A percentile compares a stretch with the other conserved stretches of the same genome.
Evolutionary conservation across 495 filamentous ascomycete genomes (phyloP).

Genomic region (Penicillium simplicissimum): DNA sequence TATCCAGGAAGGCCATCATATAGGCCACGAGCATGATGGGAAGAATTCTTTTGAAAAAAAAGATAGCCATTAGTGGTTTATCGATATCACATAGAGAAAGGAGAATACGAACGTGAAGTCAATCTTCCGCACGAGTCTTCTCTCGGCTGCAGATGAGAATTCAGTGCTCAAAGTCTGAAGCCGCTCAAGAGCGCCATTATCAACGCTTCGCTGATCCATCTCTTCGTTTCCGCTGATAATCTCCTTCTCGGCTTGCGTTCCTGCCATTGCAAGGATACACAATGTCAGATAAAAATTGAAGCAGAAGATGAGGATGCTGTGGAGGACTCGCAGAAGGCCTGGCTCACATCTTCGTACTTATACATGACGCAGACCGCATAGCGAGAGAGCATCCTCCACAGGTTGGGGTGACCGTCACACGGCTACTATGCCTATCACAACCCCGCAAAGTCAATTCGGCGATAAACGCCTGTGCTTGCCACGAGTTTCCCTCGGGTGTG

Average conservation of each 20-base stretch:
- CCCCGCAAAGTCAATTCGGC: constrained; percentile 13
- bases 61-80: neutral
- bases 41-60: constrained; percentile 18
- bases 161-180: constrained; percentile 3
- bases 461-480: constrained; percentile 3
- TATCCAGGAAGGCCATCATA: constrained; percentile 54
- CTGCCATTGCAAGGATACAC: neutral
- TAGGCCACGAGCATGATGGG: constrained; percentile 35
- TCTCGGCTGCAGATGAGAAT: constrained; percentile 23
- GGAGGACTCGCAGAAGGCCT: neutral
- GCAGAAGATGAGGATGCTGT: neutral
- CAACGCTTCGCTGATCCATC: constrained; percentile 14
- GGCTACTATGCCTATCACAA: neutral
- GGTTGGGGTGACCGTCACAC: neutral
- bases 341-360: constrained; percentile 1
- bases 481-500: neutral
- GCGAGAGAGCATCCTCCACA: neutral
- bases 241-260: neutral
- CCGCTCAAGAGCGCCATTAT: constrained; percentile 20
- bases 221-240: neutral
- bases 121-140: constrained; percentile 27
- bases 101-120: constrained; percentile 18
- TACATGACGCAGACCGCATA: neutral
- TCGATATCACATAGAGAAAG: neutral
- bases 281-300: neutral